phyloP scores from a whole-genome alignment of 2,329 filamentous ascomycete species.

The Colletotrichum sp. region DNA sequence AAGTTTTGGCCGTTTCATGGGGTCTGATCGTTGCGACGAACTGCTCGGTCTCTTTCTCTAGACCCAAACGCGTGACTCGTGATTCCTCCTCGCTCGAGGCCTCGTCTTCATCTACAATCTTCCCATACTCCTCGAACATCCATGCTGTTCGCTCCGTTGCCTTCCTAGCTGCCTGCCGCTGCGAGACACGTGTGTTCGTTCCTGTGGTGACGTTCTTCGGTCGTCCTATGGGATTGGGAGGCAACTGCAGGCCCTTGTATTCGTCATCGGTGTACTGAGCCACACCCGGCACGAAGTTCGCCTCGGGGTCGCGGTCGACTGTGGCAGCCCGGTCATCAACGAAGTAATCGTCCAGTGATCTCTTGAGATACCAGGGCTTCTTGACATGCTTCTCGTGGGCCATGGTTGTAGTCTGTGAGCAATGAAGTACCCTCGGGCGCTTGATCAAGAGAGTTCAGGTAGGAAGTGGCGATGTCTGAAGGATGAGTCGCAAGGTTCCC shows the following conservation, averaged over 20 bases:
- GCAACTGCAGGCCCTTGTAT: neutral
- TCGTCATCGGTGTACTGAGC: neutral
- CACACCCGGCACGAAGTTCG: neutral
- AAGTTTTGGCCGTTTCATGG: neutral
- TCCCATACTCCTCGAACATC: neutral
- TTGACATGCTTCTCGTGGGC: neutral
- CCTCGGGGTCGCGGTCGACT: neutral
- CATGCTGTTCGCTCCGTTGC: neutral
- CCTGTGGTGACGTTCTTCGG: neutral
- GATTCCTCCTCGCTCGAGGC: neutral
- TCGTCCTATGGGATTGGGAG: neutral
- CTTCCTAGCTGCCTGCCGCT: neutral
- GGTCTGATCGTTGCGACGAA: neutral
- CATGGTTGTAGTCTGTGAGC: neutral
- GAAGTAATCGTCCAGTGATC: neutral
- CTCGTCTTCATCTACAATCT: neutral
- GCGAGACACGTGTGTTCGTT: neutral
- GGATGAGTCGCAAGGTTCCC: neutral
- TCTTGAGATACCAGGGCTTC: neutral
- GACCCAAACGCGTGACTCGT: neutral
- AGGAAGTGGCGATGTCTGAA: neutral
- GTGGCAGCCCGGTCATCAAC: neutral
- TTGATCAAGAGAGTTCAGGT: rapidly evolving
- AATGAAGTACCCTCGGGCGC: neutral
- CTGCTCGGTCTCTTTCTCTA: neutral